Evolutionary conservation across 2,329 filamentous ascomycete species (phyloP), one percentile per base, ranked within the genome.

Genomic region (Gremmenia infestans): DNA sequence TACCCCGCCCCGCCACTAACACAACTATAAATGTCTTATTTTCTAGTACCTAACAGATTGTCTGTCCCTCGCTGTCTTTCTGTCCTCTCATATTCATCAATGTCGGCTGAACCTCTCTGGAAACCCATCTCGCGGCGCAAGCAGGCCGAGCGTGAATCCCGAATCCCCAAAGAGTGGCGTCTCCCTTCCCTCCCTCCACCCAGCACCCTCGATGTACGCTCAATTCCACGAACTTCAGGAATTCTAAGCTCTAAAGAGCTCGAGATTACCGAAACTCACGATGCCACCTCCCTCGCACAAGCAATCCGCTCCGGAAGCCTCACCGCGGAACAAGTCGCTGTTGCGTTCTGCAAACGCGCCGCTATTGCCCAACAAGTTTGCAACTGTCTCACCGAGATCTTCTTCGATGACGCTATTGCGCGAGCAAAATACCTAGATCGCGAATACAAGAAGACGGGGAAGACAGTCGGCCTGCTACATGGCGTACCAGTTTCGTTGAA

Each of bases 401-500:
- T 81, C 57, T 80, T 82, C 61, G 67, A 73, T 1, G 67, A 73
- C 23, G 81, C 78, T 0, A 66, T 82, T 3, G 55, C 66, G 1
- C 67, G 70, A 4, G 80, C 81, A 0, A 66, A 67, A 35, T 50
- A 67, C 7, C 68, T 82, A 2, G 81, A 84, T 65, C 63, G 71
- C 2, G 67, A 77, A 57, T 66, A 75, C 8, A 58, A 67, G 7
- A 55, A 60, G 8, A 72, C 72, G 5, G 72, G 75, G 0, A 71
- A 73, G 59, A 68, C 76, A 0, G 59, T 79, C 1, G 85, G 85
- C 0, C 82, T 83, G 4, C 72, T 88, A 5, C 84, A 88, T 68
- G 85, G 85, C 2, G 71, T 84, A 0, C 81, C 81, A 0, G 73
- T 84, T 22, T 46, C 78, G 0, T 71, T 86, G 46, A 84, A 87